Conservation (phyloP, 2,329 filamentous ascomycete genomes). For the Fusarium circinatum region DNA sequence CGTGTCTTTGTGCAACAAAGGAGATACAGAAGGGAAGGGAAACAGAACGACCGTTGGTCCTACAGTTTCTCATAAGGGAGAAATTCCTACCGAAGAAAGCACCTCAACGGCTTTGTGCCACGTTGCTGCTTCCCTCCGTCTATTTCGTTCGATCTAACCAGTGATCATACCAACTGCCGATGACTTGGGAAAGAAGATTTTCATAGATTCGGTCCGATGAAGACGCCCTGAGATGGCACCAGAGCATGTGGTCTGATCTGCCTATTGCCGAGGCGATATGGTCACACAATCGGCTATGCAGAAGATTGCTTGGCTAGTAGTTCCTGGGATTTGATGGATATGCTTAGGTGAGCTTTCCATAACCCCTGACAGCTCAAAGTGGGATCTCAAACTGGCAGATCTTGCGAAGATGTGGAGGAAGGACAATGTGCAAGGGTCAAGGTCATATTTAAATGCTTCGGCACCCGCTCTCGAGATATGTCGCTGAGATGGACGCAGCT, state of each 20-base stretch:
- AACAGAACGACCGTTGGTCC: not conserved
- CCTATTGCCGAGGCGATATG: not conserved
- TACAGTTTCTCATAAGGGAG: not conserved
- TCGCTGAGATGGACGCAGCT: not conserved
- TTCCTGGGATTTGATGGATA: not conserved
- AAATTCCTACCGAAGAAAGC: not conserved
- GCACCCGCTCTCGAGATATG: not conserved
- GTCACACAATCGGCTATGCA: constrained; percentile 15
- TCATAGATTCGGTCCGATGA: constrained; percentile 7
- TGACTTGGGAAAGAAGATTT: not conserved
- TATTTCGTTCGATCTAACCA: not conserved
- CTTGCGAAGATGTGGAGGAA: constrained; percentile 20
- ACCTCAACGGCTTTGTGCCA: constrained; percentile 4
- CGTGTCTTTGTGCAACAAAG: not conserved
- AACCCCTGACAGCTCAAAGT: not conserved
- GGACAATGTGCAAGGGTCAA: constrained; percentile 31
- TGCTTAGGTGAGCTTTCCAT: not conserved
- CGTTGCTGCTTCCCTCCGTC: not conserved
- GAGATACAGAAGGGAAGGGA: not conserved
- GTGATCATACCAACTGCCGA: not conserved
- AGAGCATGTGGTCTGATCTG: not conserved
- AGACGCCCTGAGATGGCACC: not conserved
- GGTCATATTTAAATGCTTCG: constrained; percentile 36
- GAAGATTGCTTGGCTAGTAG: constrained; percentile 13
- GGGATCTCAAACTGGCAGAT: not conserved